These are phyloP conservation scores for Aspergillus niger DNA, from an alignment of 2,329 filamentous ascomycete genomes.

Conservation along the genomic window DNA sequence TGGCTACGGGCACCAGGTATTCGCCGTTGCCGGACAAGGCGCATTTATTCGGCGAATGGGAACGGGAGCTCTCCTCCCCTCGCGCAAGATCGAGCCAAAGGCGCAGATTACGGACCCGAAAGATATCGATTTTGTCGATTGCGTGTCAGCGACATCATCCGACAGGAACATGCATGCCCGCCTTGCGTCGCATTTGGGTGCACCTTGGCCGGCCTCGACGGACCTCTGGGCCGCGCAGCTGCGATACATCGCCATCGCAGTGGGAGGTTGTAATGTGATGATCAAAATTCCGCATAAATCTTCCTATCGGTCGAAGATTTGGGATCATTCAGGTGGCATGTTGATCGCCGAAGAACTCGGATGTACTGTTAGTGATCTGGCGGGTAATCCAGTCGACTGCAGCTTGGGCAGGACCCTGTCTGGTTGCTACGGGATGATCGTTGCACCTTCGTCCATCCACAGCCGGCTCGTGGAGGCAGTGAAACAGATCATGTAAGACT, in stretches of 20 bases:
- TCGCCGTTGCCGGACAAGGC: conserved; percentile 52
- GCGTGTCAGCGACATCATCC: conserved; percentile 38
- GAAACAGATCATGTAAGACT: conserved; percentile 23
- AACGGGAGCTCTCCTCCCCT: conserved; percentile 33
- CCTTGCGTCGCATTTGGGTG: conserved; percentile 44
- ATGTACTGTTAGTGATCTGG: conserved; percentile 53
- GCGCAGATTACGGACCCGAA: conserved; percentile 30
- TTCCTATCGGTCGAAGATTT: conserved; percentile 52
- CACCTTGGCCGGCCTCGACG: conserved; percentile 50
- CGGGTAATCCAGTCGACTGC: conserved; percentile 54
- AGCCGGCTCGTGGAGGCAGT: conserved; percentile 35
- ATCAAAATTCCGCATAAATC: conserved; percentile 50
- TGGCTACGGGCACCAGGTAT: conserved; percentile 54
- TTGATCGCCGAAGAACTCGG: conserved; percentile 55
- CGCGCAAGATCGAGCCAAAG: conserved; percentile 33
- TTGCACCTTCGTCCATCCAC: conserved; percentile 43
- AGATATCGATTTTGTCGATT: conserved; percentile 51
- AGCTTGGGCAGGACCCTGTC: conserved; percentile 43
- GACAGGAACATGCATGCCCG: conserved; percentile 42
- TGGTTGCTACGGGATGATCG: conserved; percentile 45
- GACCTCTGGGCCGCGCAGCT: conserved; percentile 57
- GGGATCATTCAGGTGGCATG: conserved; percentile 59
- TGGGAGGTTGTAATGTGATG: conserved; percentile 53
- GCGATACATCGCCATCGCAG: conserved; percentile 55
- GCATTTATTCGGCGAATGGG: conserved; percentile 43